Percentiles rank a stretch among this genome's conserved stretches.
These are phyloP conservation scores for Metschnikowia sp. DNA, from an alignment of 805 yeast genomes.

Conservation along the genomic window DNA sequence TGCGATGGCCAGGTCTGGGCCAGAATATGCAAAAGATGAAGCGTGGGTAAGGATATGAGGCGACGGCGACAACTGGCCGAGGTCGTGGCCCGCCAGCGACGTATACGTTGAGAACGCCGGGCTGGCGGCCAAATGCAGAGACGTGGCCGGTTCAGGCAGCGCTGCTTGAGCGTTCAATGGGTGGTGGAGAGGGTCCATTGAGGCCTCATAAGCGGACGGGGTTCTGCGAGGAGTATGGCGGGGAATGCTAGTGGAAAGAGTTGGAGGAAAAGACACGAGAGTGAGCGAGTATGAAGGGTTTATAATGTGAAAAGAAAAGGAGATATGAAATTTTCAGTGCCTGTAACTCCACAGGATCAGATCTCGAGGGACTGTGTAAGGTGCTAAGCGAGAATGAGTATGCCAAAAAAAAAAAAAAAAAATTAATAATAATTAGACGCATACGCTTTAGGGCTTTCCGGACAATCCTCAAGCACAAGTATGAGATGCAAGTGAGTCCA, in stretches of 20 bases:
- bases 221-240: background rate
- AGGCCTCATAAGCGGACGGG: conserved; percentile 1
- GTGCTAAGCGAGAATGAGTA: background rate
- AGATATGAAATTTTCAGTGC: background rate
- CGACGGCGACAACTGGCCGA: background rate
- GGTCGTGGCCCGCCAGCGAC: background rate
- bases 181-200: background rate
- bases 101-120: background rate
- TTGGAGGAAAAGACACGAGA: background rate
- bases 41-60: background rate
- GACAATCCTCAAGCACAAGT: background rate
- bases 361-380: conserved; percentile 4
- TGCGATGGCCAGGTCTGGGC: background rate
- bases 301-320: background rate
- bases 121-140: conserved; percentile 1
- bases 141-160: background rate
- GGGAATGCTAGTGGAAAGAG: background rate
- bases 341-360: background rate
- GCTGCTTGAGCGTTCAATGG: background rate
- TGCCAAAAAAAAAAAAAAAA: background rate
- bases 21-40: conserved; percentile 7
- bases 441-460: background rate
- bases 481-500: no score
- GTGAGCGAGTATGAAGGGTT: background rate
- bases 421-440: background rate